phyloP scores from a whole-genome alignment of 2,329 filamentous ascomycete species.

The Curvularia spicifera region DNA sequence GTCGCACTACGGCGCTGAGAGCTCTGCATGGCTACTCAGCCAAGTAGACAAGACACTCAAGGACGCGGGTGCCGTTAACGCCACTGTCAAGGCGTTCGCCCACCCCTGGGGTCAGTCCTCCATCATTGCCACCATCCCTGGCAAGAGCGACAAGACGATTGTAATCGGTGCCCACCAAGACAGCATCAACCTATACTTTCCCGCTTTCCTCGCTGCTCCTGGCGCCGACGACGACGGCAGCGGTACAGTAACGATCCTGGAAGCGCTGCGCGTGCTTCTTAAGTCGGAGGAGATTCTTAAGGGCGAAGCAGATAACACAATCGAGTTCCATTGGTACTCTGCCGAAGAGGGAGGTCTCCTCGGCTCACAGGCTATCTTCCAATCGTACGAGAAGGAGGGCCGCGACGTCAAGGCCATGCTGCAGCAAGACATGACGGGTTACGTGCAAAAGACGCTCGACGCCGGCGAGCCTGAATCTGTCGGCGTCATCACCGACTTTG shows the following conservation, averaged over 20 bases:
- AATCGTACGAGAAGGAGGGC: constrained; percentile 73
- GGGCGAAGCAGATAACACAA: constrained; percentile 79
- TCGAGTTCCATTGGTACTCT: constrained; percentile 97
- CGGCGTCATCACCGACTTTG: constrained; percentile 91
- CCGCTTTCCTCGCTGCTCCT: constrained; percentile 80
- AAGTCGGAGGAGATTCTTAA: constrained; percentile 71
- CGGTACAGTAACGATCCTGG: constrained; percentile 91
- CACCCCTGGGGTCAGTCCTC: constrained; percentile 90
- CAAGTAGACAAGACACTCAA: constrained; percentile 76
- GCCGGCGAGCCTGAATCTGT: constrained; percentile 83
- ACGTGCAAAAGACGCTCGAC: constrained; percentile 79
- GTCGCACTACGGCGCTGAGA: constrained; percentile 78
- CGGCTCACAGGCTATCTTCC: constrained; percentile 89
- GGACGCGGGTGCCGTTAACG: constrained; percentile 72
- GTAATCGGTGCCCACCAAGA: constrained; percentile 83
- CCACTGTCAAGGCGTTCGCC: constrained; percentile 73
- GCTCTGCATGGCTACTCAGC: constrained; percentile 82
- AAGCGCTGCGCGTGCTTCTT: constrained; percentile 83
- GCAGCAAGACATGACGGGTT: constrained; percentile 94
- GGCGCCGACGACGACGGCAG: constrained; percentile 96
- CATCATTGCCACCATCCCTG: constrained; percentile 90
- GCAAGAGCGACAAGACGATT: constrained; percentile 80
- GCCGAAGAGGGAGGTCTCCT: constrained; percentile 88
- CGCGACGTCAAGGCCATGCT: constrained; percentile 93
- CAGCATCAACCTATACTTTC: constrained; percentile 90